These are phyloP conservation scores for Wallacemonas sp. DNA, from an alignment of 208 protist species.

Conservation along the genomic window DNA sequence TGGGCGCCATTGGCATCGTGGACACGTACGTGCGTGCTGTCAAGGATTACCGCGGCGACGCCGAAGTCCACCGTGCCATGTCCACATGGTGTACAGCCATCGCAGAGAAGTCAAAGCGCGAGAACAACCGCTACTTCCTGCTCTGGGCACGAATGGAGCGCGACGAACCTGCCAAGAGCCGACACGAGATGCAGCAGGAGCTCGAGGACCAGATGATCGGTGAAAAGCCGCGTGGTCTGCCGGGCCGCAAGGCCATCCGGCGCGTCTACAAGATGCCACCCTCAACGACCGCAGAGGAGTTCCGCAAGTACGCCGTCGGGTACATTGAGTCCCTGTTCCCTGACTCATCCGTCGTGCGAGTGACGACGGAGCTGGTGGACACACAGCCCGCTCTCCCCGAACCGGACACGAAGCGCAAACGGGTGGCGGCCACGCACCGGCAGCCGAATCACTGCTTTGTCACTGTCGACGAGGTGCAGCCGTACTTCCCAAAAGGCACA, in stretches of 20 bases:
- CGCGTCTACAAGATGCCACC: slow-evolving; percentile 85
- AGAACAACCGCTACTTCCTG: slow-evolving; percentile 74
- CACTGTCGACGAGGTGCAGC: slow-evolving; percentile 73
- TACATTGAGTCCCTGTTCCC: slow-evolving; percentile 68
- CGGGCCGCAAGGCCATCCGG: slow-evolving; percentile 48
- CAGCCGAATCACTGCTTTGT: slow-evolving; percentile 78
- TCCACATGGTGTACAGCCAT: slow-evolving; percentile 73
- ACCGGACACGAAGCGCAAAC: slow-evolving; percentile 64
- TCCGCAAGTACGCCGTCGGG: slow-evolving; percentile 53
- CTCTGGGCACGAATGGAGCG: slow-evolving; percentile 86
- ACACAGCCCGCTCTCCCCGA: slow-evolving; percentile 62
- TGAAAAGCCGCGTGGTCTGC: slow-evolving; percentile 54
- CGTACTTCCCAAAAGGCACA: slow-evolving; percentile 60
- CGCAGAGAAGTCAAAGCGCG: slow-evolving; percentile 37
- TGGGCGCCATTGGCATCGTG: slow-evolving; percentile 61
- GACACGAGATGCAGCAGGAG: slow-evolving; percentile 35
- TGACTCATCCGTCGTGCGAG: slow-evolving; percentile 51
- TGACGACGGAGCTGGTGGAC: slow-evolving; percentile 68
- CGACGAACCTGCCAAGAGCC: slow-evolving; percentile 30
- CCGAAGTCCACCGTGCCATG: slow-evolving; percentile 63
- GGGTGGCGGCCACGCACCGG: slow-evolving; percentile 44
- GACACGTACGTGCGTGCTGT: slow-evolving; percentile 55
- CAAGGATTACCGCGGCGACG: slow-evolving; percentile 55
- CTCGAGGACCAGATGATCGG: slow-evolving; percentile 35
- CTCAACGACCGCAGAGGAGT: slow-evolving; percentile 38